Evolutionary conservation across 2,329 filamentous ascomycete species (phyloP).

Genomic region (Penicillium sp.): DNA sequence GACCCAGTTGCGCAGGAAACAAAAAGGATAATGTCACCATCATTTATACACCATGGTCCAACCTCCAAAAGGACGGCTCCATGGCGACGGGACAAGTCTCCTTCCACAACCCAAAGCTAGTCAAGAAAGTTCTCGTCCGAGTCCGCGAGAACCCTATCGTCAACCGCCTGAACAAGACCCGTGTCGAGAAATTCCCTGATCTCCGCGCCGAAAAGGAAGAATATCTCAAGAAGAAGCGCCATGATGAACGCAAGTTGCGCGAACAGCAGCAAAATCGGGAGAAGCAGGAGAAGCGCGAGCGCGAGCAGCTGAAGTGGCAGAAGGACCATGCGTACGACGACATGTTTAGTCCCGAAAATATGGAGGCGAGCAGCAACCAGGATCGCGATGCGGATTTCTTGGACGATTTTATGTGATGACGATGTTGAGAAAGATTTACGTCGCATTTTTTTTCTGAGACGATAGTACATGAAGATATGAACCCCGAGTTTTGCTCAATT

Average conservation of each 20-base stretch:
- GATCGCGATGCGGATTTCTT: constrained; percentile 72
- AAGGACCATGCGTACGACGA: constrained; percentile 99
- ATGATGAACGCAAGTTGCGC: constrained; percentile 59
- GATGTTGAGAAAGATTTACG: too few relatives aligned
- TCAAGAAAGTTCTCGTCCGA: constrained; percentile 78
- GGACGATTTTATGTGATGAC: constrained; percentile 86
- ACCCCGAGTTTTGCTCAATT: neutral
- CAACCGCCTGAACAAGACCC: constrained; percentile 98
- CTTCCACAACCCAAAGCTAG: constrained; percentile 84
- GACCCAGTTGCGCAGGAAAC: constrained; percentile 65
- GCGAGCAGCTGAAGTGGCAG: constrained; percentile 87
- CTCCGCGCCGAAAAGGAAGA: constrained; percentile 81
- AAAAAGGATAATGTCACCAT: constrained; percentile 97
- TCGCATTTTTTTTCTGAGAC: neutral
- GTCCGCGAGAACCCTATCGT: constrained; percentile 86
- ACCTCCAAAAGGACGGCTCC: constrained; percentile 90
- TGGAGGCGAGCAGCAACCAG: constrained; percentile 81
- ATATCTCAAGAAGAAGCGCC: constrained; percentile 69
- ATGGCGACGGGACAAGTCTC: constrained; percentile 96
- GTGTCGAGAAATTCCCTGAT: constrained; percentile 84
- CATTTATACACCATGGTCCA: constrained; percentile 98
- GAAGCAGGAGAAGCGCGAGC: constrained; percentile 64
- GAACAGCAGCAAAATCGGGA: constrained; percentile 48
- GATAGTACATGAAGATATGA: constrained; percentile 21
- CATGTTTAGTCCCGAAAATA: constrained; percentile 79